Conservation (phyloP, 2,329 filamentous ascomycete species). For the Alternaria atra region DNA sequence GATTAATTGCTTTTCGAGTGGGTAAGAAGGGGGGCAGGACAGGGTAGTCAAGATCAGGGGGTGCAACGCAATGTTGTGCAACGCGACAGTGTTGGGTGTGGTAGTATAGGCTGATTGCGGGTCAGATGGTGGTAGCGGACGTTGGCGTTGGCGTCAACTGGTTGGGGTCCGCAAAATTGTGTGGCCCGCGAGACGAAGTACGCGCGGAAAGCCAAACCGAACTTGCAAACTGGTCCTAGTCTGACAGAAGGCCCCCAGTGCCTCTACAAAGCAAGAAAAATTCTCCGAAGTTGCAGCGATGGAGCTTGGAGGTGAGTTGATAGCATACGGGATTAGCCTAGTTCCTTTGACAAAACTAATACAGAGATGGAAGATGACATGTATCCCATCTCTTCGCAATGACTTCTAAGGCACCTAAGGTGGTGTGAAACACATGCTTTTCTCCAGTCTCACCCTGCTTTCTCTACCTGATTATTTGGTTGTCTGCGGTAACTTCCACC, state of each 20-base stretch:
- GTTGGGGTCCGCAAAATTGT: not conserved
- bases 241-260: not conserved
- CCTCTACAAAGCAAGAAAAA: not conserved
- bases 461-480: not conserved
- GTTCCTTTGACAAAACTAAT: conserved; percentile 1
- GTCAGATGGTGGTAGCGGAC: not conserved
- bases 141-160: not conserved
- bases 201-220: conserved; percentile 1
- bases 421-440: not conserved
- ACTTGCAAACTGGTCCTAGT: not conserved
- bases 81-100: not conserved
- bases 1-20: not conserved
- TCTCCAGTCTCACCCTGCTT: not conserved
- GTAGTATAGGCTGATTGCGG: not conserved
- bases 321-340: not conserved
- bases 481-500: not conserved
- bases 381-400: not conserved
- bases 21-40: not conserved
- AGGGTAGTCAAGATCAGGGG: not conserved
- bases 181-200: conserved; percentile 3
- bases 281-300: conserved; percentile 3
- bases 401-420: not conserved
- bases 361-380: not conserved
- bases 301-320: not conserved
- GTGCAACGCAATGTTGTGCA: conserved; percentile 2